phyloP scores from a whole-genome alignment of 352 stramenopile species.

The Pythium apleroticum region DNA sequence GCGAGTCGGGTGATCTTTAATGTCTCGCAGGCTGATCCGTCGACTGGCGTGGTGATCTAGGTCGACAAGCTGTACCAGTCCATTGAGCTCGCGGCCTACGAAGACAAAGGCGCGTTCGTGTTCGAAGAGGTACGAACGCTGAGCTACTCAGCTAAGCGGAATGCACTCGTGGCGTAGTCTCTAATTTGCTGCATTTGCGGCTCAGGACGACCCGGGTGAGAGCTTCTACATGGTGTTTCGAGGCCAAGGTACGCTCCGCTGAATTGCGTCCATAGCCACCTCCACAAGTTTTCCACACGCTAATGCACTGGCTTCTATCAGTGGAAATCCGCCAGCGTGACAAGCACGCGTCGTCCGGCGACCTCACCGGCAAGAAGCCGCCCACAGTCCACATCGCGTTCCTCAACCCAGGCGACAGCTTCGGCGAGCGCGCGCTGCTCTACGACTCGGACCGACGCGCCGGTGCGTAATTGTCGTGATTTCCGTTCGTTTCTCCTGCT shows the following conservation, averaged over 20 bases:
- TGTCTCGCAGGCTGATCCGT: no score
- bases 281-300: no score
- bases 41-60: neutral
- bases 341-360: constrained; percentile 6
- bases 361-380: constrained; percentile 20
- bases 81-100: constrained; percentile 46
- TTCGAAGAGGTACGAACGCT: constrained; percentile 47
- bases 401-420: constrained; percentile 62
- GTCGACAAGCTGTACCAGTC: constrained; percentile 78
- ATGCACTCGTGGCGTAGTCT: neutral
- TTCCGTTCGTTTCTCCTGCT: neutral
- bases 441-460: constrained; percentile 56
- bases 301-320: constrained; percentile 22
- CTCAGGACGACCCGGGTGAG: constrained; percentile 67
- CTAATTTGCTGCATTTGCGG: neutral
- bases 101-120: constrained; percentile 49
- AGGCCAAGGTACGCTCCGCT: constrained; percentile 46
- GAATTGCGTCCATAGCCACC: neutral
- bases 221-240: constrained; percentile 81
- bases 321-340: constrained; percentile 52
- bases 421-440: constrained; percentile 72
- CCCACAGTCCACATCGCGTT: constrained; percentile 39
- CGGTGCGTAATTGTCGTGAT: constrained; percentile 33
- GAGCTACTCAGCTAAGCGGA: neutral
- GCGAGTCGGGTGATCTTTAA: no score